Conservation (phyloP, 1,284 basidiomycete species). For the Ceratobasidium sp. region DNA sequence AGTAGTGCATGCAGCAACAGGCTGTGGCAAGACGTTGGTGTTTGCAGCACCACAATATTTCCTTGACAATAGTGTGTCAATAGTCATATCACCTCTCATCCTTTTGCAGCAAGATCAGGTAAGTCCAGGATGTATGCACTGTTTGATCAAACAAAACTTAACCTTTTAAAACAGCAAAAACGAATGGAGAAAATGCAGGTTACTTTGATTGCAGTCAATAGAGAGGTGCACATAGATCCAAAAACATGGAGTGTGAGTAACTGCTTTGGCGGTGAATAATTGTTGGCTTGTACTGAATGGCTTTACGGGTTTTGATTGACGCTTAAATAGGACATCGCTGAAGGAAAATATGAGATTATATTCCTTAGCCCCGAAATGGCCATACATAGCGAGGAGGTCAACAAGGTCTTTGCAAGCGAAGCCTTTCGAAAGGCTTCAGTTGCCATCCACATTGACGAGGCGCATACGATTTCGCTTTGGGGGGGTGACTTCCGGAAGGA, state of each 20-base stretch:
- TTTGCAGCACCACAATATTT: conserved; percentile 20
- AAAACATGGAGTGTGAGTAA: conserved; percentile 3
- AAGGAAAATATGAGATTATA: conserved; percentile 4
- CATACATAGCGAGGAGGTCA: not conserved
- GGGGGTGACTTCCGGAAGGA: conserved; percentile 16
- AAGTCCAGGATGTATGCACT: not conserved
- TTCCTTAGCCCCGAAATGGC: conserved; percentile 31
- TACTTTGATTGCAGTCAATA: not conserved
- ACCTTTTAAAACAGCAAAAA: not conserved
- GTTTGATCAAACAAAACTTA: no score
- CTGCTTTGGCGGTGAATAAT: not conserved
- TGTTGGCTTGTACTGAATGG: not conserved
- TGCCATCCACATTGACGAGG: conserved; percentile 10
- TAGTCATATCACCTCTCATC: conserved; percentile 21
- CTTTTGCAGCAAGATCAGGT: conserved; percentile 26
- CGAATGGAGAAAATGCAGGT: not conserved
- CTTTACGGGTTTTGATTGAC: conserved; percentile 19
- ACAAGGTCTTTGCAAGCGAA: not conserved
- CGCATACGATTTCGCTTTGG: conserved; percentile 17
- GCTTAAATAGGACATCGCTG: conserved; percentile 1
- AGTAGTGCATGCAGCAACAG: conserved; percentile 16
- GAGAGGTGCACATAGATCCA: not conserved
- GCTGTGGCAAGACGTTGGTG: conserved; percentile 8
- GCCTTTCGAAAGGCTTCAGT: conserved; percentile 12
- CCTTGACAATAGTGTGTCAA: conserved; percentile 7